These are phyloP conservation scores for Kwoniella mangroviensis DNA, from an alignment of 768 basidiomycete genomes.

Conservation along the genomic window DNA sequence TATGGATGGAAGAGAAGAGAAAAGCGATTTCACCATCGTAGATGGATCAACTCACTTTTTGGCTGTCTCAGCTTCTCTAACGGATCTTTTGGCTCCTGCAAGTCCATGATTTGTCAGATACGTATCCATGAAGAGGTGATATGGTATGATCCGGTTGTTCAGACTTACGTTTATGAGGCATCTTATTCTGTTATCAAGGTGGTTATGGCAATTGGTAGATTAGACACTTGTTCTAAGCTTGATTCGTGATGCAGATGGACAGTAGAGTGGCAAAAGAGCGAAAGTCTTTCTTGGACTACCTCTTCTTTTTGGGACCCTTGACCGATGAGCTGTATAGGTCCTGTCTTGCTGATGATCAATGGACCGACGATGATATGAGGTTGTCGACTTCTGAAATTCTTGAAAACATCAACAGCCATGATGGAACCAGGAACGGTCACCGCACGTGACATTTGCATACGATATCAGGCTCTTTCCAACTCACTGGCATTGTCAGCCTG, in stretches of 20 bases:
- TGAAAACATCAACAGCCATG: background rate
- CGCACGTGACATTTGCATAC: background rate
- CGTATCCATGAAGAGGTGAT: too few relatives aligned
- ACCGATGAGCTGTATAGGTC: too few relatives aligned
- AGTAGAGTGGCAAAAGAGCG: too few relatives aligned
- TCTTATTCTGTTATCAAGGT: background rate
- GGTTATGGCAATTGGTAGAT: background rate
- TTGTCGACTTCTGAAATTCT: conserved; percentile 6
- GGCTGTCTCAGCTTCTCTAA: conserved; percentile 40
- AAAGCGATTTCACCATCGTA: too few relatives aligned
- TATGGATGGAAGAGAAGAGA: too few relatives aligned
- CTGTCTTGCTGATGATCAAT: too few relatives aligned
- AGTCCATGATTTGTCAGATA: too few relatives aligned
- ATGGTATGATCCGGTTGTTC: background rate
- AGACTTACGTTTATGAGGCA: conserved; percentile 54
- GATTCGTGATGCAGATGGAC: too few relatives aligned
- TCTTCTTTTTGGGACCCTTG: too few relatives aligned
- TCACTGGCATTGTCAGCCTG: background rate
- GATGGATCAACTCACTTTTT: conserved; percentile 39
- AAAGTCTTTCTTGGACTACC: too few relatives aligned
- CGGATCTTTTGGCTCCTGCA: conserved; percentile 50
- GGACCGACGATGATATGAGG: too few relatives aligned
- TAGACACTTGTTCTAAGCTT: too few relatives aligned
- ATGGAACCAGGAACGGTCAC: background rate
- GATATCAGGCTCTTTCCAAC: background rate